A percentile compares a stretch with the other conserved stretches of the same genome.
Evolutionary conservation across 1,284 basidiomycete genomes (phyloP).

Genomic region (Gomphus bonarii): DNA sequence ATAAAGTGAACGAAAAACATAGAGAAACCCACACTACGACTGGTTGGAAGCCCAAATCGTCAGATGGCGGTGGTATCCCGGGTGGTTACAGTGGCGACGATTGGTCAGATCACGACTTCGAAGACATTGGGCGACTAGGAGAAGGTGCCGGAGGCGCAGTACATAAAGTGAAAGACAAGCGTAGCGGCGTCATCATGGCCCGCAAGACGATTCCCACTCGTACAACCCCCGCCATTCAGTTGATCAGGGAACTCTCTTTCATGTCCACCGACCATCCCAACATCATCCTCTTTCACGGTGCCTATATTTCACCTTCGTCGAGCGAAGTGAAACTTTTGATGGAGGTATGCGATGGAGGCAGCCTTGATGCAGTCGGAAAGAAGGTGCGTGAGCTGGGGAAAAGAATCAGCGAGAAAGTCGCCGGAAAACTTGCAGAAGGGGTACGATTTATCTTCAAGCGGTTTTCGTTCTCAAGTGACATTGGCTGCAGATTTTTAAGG

Average conservation of each 20-base stretch:
- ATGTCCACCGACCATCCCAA: constrained; percentile 79
- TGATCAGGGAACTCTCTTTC: constrained; percentile 88
- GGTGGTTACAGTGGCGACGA: constrained; percentile 18
- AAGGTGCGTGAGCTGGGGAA: constrained; percentile 75
- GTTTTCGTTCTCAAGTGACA: constrained; percentile 12
- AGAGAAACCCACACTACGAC: neutral
- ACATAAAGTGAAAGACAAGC: constrained; percentile 77
- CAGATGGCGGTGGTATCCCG: neutral
- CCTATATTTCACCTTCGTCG: constrained; percentile 88
- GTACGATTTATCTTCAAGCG: constrained; percentile 33
- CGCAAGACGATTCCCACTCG: constrained; percentile 95
- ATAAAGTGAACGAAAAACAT: neutral
- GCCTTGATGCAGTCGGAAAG: constrained; percentile 80
- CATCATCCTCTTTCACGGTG: constrained; percentile 90
- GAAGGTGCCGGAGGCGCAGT: constrained; percentile 97
- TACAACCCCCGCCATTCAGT: constrained; percentile 87
- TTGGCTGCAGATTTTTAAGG: constrained; percentile 64
- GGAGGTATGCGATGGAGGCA: constrained; percentile 87
- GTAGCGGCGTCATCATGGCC: constrained; percentile 75
- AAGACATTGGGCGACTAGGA: constrained; percentile 69
- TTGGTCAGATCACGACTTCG: constrained; percentile 64
- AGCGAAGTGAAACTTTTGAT: constrained; percentile 94
- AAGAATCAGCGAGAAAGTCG: constrained; percentile 84
- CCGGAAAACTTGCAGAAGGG: constrained; percentile 86
- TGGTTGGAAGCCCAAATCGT: neutral